Evolutionary conservation across 2,329 filamentous ascomycete species (phyloP).

Genomic region (Colletotrichum lupini): DNA sequence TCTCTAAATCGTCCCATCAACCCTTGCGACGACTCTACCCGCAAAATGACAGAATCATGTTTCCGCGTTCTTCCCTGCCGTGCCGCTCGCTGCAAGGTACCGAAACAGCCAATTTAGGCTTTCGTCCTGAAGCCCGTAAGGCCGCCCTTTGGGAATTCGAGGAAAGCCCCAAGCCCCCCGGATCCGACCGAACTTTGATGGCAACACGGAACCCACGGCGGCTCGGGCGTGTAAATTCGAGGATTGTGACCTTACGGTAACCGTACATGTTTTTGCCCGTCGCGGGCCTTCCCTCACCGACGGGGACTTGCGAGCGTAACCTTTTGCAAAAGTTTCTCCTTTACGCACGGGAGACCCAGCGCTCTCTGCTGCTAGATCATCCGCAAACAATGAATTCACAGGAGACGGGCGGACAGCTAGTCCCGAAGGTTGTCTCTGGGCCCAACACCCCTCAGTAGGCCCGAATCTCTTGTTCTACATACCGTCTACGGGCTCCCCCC

Average conservation of each 20-base stretch:
- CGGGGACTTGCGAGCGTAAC: not conserved
- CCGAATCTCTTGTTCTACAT: not conserved
- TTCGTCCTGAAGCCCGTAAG: not conserved
- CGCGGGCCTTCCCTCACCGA: not conserved
- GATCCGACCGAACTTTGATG: not conserved
- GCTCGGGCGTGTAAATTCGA: not conserved
- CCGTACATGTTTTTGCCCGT: not conserved
- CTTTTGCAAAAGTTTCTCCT: not conserved
- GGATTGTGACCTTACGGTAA: not conserved
- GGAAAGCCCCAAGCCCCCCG: not conserved
- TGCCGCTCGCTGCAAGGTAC: conserved; percentile 10
- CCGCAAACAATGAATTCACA: not conserved
- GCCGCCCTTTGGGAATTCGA: no score
- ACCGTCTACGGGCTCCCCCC: no score
- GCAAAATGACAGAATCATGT: not conserved
- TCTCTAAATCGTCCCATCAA: conserved; percentile 21
- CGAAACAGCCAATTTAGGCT: not conserved
- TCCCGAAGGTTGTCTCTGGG: not conserved
- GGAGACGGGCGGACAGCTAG: no score
- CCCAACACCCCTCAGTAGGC: not conserved
- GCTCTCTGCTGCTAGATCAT: not conserved
- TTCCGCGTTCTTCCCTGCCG: not conserved
- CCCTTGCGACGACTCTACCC: not conserved
- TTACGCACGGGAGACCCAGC: not conserved
- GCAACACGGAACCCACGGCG: not conserved